phyloP scores from a whole-genome alignment of 2,329 filamentous ascomycete species.

The Intubia oerlemansii region DNA sequence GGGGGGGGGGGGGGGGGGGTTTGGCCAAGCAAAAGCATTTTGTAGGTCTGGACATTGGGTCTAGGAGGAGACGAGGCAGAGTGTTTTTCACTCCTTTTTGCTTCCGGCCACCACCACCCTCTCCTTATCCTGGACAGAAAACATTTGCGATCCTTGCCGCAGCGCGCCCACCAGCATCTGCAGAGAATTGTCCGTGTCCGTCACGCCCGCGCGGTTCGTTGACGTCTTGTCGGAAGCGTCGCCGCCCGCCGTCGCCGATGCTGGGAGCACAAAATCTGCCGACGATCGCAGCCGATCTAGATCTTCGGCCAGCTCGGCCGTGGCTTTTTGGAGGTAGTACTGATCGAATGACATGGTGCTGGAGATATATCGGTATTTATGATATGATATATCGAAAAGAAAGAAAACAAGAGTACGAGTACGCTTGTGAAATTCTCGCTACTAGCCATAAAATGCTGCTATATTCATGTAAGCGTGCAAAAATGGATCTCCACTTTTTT shows the following conservation, averaged over 20 bases:
- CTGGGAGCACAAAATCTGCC: conserved; percentile 40
- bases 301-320: conserved; percentile 51
- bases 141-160: conserved; percentile 43
- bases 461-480: too few relatives aligned
- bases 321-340: conserved; percentile 48
- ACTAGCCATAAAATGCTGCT: conserved; percentile 6
- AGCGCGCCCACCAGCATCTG: conserved; percentile 45
- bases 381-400: background rate
- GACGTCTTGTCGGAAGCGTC: conserved; percentile 10
- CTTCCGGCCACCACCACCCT: too few relatives aligned
- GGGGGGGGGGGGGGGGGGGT: too few relatives aligned
- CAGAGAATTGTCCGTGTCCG: conserved; percentile 20
- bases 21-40: too few relatives aligned
- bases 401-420: background rate
- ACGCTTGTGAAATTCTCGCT: background rate
- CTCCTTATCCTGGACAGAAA: too few relatives aligned
- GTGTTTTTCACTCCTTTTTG: too few relatives aligned
- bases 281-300: conserved; percentile 47
- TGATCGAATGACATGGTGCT: conserved; percentile 13
- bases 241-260: conserved; percentile 32
- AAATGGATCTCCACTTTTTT: too few relatives aligned
- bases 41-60: too few relatives aligned
- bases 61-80: too few relatives aligned
- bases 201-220: conserved; percentile 1
- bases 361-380: background rate